phyloP scores from a whole-genome alignment of 2,329 filamentous ascomycete genomes.

The Colletotrichum sp. region DNA sequence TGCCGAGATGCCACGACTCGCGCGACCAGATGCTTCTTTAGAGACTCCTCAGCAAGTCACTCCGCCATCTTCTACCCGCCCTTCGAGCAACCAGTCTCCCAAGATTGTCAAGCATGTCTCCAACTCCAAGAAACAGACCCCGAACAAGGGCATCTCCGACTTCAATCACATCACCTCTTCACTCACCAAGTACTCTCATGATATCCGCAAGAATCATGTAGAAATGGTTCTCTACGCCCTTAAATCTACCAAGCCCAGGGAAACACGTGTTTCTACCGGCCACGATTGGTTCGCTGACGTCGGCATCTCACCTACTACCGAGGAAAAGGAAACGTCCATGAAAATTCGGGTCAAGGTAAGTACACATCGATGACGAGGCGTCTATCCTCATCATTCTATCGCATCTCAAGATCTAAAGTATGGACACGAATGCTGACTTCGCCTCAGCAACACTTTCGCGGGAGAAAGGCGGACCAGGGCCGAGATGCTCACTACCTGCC shows the following conservation, averaged over 20 bases:
- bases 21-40: background rate
- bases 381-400: background rate
- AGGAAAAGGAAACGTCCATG: constrained; percentile 44
- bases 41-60: constrained; percentile 9
- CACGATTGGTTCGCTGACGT: constrained; percentile 54
- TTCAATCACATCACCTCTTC: constrained; percentile 32
- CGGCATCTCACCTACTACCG: constrained; percentile 32
- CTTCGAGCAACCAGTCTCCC: constrained; percentile 28
- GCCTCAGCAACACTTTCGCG: constrained; percentile 45
- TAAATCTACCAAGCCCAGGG: constrained; percentile 44
- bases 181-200: constrained; percentile 34
- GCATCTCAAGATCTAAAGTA: background rate
- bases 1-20: constrained; percentile 14
- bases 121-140: constrained; percentile 28
- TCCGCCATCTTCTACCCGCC: constrained; percentile 17
- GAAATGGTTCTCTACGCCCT: constrained; percentile 49
- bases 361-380: background rate
- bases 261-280: constrained; percentile 44
- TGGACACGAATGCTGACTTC: background rate
- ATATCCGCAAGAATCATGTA: constrained; percentile 50
- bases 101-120: constrained; percentile 23
- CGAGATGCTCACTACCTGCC: constrained; percentile 42
- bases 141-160: constrained; percentile 42
- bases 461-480: constrained; percentile 46
- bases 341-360: constrained; percentile 56